phyloP scores from a whole-genome alignment of 306 rosid species.

The Pachyrhizus erosus region DNA sequence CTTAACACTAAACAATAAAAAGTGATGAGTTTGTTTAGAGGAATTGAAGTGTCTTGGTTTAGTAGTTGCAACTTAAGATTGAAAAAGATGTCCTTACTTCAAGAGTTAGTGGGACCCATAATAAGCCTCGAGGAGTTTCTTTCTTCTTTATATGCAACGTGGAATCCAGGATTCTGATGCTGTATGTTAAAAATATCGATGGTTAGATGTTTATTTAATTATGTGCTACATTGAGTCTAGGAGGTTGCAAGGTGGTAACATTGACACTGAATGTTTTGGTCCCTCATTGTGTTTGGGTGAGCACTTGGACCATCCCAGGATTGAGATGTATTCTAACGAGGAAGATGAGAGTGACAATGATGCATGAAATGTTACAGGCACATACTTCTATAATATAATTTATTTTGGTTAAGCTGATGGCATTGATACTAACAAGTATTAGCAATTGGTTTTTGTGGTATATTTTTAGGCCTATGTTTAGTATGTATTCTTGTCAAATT shows the following conservation, averaged over 20 bases:
- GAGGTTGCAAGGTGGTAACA: slow-evolving; percentile 51
- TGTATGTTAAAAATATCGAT: slow-evolving; percentile 38
- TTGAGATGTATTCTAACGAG: slow-evolving; percentile 56
- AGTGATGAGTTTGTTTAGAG: slow-evolving; percentile 54
- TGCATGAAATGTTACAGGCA: slow-evolving; percentile 44
- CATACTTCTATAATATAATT: slow-evolving; percentile 44
- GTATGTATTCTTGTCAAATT: neutral
- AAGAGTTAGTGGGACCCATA: slow-evolving; percentile 53
- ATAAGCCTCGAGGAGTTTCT: slow-evolving; percentile 54
- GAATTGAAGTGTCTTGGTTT: slow-evolving; percentile 47
- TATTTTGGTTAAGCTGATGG: neutral
- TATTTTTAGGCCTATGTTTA: slow-evolving; percentile 5
- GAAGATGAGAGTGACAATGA: slow-evolving; percentile 55
- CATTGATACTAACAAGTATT: neutral
- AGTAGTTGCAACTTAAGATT: slow-evolving; percentile 51
- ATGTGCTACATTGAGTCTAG: slow-evolving; percentile 58
- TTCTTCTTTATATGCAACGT: slow-evolving; percentile 56
- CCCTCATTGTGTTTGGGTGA: slow-evolving; percentile 58
- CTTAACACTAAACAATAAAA: slow-evolving; percentile 55
- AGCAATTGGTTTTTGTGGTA: neutral
- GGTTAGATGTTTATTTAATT: slow-evolving; percentile 52
- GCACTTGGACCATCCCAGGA: slow-evolving; percentile 58
- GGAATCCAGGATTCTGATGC: slow-evolving; percentile 61
- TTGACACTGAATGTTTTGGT: slow-evolving; percentile 60
- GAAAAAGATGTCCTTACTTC: slow-evolving; percentile 54